A percentile compares a stretch with the other conserved stretches of the same genome.
Evolutionary conservation across 2,329 filamentous ascomycete genomes (phyloP).

Genomic region (Fusarium nematophilum): DNA sequence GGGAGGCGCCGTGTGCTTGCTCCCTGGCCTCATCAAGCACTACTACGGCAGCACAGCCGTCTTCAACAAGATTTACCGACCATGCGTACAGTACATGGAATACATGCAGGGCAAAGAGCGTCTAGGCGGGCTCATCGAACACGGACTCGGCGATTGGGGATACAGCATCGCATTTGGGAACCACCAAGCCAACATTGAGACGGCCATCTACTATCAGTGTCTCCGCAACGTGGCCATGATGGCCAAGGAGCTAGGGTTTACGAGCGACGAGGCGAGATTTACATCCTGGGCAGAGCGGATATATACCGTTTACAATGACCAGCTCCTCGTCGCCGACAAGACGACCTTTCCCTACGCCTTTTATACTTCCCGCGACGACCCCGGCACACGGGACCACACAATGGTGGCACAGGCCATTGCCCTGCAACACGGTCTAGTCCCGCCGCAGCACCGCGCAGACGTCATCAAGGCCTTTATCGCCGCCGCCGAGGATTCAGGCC

Average conservation of each 20-base stretch:
- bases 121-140: slow-evolving; percentile 54
- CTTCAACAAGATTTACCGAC: slow-evolving; percentile 51
- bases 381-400: slow-evolving; percentile 47
- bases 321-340: slow-evolving; percentile 48
- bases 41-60: slow-evolving; percentile 54
- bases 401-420: slow-evolving; percentile 54
- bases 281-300: slow-evolving; percentile 45
- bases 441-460: slow-evolving; percentile 28
- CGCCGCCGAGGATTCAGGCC: slow-evolving; percentile 44
- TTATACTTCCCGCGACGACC: slow-evolving; percentile 52
- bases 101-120: slow-evolving; percentile 54
- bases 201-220: slow-evolving; percentile 56
- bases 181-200: slow-evolving; percentile 58
- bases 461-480: slow-evolving; percentile 37
- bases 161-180: slow-evolving; percentile 56
- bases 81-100: slow-evolving; percentile 55
- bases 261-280: slow-evolving; percentile 41
- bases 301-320: slow-evolving; percentile 48
- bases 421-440: slow-evolving; percentile 38
- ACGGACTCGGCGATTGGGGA: slow-evolving; percentile 57
- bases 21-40: slow-evolving; percentile 51
- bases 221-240: slow-evolving; percentile 51
- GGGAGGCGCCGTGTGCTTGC: slow-evolving; percentile 53
- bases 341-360: slow-evolving; percentile 48
- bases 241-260: slow-evolving; percentile 45